Evolutionary conservation across 768 basidiomycete species (phyloP).

Genomic region (Postia placenta): DNA sequence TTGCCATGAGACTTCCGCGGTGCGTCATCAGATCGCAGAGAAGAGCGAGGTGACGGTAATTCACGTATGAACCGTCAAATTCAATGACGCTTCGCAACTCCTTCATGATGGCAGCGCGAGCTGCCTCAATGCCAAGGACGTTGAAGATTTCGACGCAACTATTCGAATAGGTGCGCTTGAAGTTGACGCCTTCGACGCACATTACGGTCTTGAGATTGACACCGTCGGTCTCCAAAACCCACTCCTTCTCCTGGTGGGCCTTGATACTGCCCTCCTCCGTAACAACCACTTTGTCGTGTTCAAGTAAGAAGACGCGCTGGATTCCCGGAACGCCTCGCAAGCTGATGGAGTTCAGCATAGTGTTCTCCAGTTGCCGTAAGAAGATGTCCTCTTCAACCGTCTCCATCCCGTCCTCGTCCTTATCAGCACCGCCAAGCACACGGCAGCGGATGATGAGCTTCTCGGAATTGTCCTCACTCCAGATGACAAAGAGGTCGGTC

Average conservation of each 20-base stretch:
- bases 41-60: slow-evolving; percentile 95
- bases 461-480: slow-evolving; percentile 98
- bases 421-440: slow-evolving; percentile 77
- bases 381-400: slow-evolving; percentile 90
- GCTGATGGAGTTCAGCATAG: slow-evolving; percentile 92
- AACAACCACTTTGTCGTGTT: slow-evolving; percentile 74
- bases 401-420: slow-evolving; percentile 76
- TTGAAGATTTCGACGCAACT: slow-evolving; percentile 93
- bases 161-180: slow-evolving; percentile 91
- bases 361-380: slow-evolving; percentile 92
- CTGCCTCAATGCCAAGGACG: slow-evolving; percentile 95
- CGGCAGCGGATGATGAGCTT: slow-evolving; percentile 97
- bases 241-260: slow-evolving; percentile 68
- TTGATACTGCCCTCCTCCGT: slow-evolving; percentile 60
- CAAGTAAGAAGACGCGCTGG: slow-evolving; percentile 87
- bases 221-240: slow-evolving; percentile 97
- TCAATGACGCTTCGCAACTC: slow-evolving; percentile 95
- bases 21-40: slow-evolving; percentile 98
- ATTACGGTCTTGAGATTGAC: slow-evolving; percentile 94
- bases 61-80: slow-evolving; percentile 99
- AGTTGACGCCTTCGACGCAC: slow-evolving; percentile 93
- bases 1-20: slow-evolving; percentile 91
- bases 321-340: slow-evolving; percentile 91
- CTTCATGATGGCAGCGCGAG: slow-evolving; percentile 88
- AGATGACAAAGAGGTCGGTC: slow-evolving; percentile 94